phyloP scores from a whole-genome alignment of 1,139 yeast genomes.

The Debaryomyces singareniensis region DNA sequence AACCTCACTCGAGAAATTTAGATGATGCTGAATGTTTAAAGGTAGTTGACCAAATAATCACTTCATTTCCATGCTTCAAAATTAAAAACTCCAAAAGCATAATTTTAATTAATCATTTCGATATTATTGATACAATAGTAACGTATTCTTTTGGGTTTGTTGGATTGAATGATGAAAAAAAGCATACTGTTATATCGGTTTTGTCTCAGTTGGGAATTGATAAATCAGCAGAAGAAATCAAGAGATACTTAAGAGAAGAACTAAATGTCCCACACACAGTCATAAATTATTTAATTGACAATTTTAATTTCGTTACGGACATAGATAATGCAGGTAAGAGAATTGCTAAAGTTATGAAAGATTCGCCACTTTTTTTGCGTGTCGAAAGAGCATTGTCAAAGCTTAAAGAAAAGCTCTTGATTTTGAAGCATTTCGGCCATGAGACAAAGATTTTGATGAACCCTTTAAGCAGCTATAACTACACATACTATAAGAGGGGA shows the following conservation, averaged over 20 bases:
- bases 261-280: slow-evolving; percentile 76
- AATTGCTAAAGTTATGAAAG: slow-evolving; percentile 65
- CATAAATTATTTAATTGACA: slow-evolving; percentile 65
- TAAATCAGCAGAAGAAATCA: slow-evolving; percentile 59
- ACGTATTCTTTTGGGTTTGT: slow-evolving; percentile 69
- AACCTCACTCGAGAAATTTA: slow-evolving; percentile 34
- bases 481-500: slow-evolving; percentile 70
- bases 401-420: slow-evolving; percentile 48
- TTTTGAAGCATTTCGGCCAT: slow-evolving; percentile 50
- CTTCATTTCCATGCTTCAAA: slow-evolving; percentile 59
- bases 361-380: slow-evolving; percentile 57
- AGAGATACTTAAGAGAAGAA: slow-evolving; percentile 59
- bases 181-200: slow-evolving; percentile 59
- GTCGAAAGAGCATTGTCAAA: slow-evolving; percentile 61
- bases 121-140: slow-evolving; percentile 61
- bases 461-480: slow-evolving; percentile 80
- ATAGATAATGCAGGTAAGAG: slow-evolving; percentile 58
- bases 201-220: slow-evolving; percentile 74
- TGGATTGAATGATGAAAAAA: slow-evolving; percentile 56
- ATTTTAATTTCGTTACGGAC: slow-evolving; percentile 69
- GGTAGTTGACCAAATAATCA: slow-evolving; percentile 68
- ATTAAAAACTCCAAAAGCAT: slow-evolving; percentile 37
- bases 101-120: slow-evolving; percentile 72
- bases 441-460: slow-evolving; percentile 34
- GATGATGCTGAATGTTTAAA: slow-evolving; percentile 86